Base-by-base conservation (phyloP, 306 rosid species). In the Quercus gilva region DNA sequence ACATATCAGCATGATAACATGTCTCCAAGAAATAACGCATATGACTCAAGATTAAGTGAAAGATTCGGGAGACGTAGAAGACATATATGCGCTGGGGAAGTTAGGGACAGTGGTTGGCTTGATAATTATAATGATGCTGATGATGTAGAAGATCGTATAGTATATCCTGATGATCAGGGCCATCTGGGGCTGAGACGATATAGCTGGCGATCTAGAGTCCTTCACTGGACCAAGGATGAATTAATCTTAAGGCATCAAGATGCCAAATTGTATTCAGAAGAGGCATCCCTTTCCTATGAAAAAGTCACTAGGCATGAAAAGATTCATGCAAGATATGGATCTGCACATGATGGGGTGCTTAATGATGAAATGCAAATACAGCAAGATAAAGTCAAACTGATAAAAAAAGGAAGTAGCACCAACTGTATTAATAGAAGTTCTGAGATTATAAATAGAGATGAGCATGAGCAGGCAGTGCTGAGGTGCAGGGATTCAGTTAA, bases 401-500 rank as follows among this genome's bases (percentile, higher is more conserved):
- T 67, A 45, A 77, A 73, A 81, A 69, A 84, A 61, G 86, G 77
- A 79, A 59, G 55, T 80, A 57, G 84, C 43, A 78, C n/a, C 74
- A 69, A 49, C 58, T 80, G 49, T 89, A 43, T 75, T 23, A 67
- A 76, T 76, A 80, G 85, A 79, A 81, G 75, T 81, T 71, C 83
- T 65, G 76, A 85, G 84, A 84, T 72, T 73, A 29, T 75, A 69
- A 41, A 41, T 74, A 86, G 78, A 55, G 80, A 83, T 79, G 83
- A 83, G 74, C 79, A 71, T 61, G 84, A 78, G 77, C 90, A 74
- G 79, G 80, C 84, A 19, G 75, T 76, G 69, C 81, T 60, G 85
- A 86, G 88, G 84, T 60, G 81, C 90, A 71, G 81, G 88, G 84
- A 84, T 86, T 83, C 92, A n/a, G 77, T 73, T 80, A 83, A 88